Base-by-base conservation (phyloP, 495 filamentous ascomycete species). In the Parachaetomium inaequale region DNA sequence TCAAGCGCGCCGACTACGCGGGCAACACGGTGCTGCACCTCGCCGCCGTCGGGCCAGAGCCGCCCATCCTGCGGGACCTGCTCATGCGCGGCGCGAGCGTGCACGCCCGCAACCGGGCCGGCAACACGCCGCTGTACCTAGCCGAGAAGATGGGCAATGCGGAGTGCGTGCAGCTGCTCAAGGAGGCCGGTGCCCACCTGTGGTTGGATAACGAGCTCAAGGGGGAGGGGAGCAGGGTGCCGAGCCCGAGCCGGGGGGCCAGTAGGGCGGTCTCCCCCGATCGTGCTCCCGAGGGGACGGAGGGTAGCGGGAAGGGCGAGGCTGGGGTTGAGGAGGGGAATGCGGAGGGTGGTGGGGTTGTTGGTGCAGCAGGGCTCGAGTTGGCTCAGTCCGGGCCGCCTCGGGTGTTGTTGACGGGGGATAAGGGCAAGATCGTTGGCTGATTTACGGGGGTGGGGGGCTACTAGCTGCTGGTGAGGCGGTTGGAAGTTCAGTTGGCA, bases 21-120 rank as follows among this genome's bases (percentile, higher is more conserved):
- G 91, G 90, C 28, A 96, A 96, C 73, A 95, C 93, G n/a, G 90
- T 91, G 0, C 69, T 85, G 55, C 85, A 86, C 69, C 76, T 87
- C 0, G 84, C 84, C 7, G 83, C 84, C 10, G 78, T 81, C 1
- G 70, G 76, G 3, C 75, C 77, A 0, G 65, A 76, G 34, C 62
- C 66, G 1, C 74, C 84, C 1, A 87, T 96, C 28, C 76, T 96
- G 49, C 81, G 83, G 36, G 85, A 87, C 64, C 80, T 96, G 54
- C 82, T 97, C 10, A 78, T 75, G 23, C 81, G 89, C 28, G 93
- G 93, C 3, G 93, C 90, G 2, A 92, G 88, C 38, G 93, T 97
- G 15, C 93, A 96, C 73, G 74, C 90, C 23, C 84, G 93, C 45
- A 96, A 96, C 73, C 80, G 84, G 21, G 85, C 84, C 26, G 87